Conservation (phyloP, 2,329 filamentous ascomycete genomes). For the Aspergillus sergii region DNA sequence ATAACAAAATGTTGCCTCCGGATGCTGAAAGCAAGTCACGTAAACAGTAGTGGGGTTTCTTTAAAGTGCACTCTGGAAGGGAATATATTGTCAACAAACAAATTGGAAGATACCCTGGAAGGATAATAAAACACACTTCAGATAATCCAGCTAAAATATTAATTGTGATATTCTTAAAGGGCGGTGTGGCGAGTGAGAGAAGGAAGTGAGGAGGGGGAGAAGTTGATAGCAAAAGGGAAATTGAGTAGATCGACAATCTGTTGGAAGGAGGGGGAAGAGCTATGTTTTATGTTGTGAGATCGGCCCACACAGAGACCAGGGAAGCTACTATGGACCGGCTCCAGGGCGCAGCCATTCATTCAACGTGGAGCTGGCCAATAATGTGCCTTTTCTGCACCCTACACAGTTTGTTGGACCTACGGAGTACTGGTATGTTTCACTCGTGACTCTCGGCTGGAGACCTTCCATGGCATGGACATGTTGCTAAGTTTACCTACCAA, state of each 20-base stretch:
- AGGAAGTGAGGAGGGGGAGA: constrained; percentile 10
- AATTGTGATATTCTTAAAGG: neutral
- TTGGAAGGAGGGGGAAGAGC: constrained; percentile 22
- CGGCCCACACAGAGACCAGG: constrained; percentile 28
- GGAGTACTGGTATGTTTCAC: constrained; percentile 25
- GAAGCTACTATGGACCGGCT: constrained; percentile 27
- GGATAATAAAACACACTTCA: neutral
- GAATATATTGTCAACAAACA: neutral
- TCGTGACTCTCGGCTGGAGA: constrained; percentile 17
- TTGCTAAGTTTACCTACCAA: neutral
- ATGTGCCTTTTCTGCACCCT: constrained; percentile 24
- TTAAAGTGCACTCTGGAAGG: neutral
- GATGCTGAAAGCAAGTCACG: neutral
- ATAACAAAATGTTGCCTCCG: neutral
- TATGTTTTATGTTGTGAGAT: constrained; percentile 34
- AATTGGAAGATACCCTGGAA: neutral
- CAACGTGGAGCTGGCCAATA: constrained; percentile 26
- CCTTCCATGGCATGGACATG: constrained; percentile 11
- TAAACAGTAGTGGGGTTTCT: neutral
- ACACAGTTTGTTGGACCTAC: constrained; percentile 16
- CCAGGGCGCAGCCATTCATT: constrained; percentile 16
- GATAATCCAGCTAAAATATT: neutral
- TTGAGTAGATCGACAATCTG: constrained; percentile 21
- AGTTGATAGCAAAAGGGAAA: constrained; percentile 5
- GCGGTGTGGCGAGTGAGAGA: constrained; percentile 8